A percentile compares a stretch with the other conserved stretches of the same genome.
Evolutionary conservation across 805 yeast genomes (phyloP).

Genomic region (Priceomyces melissophilus): DNA sequence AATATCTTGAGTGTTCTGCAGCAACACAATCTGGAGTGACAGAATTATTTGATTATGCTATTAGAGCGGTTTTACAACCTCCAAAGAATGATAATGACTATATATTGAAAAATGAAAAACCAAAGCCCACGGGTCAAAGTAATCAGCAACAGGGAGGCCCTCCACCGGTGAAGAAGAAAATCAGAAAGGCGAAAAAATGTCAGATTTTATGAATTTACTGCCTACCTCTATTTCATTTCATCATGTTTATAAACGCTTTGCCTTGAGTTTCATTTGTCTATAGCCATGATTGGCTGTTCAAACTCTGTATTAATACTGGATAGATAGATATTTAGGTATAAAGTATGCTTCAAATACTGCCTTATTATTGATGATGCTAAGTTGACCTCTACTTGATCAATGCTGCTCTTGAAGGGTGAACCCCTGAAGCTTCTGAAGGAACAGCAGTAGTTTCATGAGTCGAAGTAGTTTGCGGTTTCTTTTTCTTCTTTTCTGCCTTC

Average conservation of each 20-base stretch:
- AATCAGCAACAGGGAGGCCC: conserved; percentile 4
- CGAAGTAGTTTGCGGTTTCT: conserved; percentile 3
- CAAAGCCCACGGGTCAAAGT: background rate
- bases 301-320: conserved; percentile 3
- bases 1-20: conserved; percentile 86
- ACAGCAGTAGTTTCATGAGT: background rate
- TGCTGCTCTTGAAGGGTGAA: conserved; percentile 69
- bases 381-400: conserved; percentile 27
- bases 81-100: conserved; percentile 24
- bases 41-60: conserved; percentile 80
- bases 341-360: background rate
- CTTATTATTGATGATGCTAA: too few species aligned
- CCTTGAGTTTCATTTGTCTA: background rate
- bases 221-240: conserved; percentile 1
- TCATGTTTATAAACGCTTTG: background rate
- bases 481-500: conserved; percentile 38
- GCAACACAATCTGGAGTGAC: conserved; percentile 84
- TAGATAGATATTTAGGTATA: conserved; percentile 2
- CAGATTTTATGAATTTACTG: conserved; percentile 27
- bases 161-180: conserved; percentile 21
- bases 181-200: conserved; percentile 37
- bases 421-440: conserved; percentile 6
- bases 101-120: conserved; percentile 8
- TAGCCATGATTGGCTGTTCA: conserved; percentile 1
- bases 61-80: conserved; percentile 61